Percentiles rank a stretch among this genome's conserved stretches.
Conservation (phyloP, 305 asterid species). For the Fraxinus angustifolia region DNA sequence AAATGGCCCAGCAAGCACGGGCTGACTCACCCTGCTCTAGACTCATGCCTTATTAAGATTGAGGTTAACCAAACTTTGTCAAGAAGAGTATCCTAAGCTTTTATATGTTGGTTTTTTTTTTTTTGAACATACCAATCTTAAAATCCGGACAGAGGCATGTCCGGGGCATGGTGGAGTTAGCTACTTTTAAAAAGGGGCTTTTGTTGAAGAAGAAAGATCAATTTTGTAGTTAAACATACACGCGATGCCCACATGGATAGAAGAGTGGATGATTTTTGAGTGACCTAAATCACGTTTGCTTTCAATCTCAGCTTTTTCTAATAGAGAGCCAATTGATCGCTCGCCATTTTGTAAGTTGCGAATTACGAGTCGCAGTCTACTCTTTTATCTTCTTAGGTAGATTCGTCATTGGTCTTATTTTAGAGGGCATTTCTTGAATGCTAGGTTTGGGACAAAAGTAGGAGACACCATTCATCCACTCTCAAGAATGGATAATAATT, state of each 20-base stretch:
- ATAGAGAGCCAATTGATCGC: background rate
- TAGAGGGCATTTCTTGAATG: background rate
- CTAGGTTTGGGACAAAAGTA: background rate
- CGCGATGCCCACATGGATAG: background rate
- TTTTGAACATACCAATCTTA: background rate
- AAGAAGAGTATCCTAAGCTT: background rate
- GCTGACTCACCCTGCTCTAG: background rate
- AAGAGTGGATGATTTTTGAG: background rate
- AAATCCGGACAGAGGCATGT: background rate
- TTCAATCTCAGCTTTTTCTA: background rate
- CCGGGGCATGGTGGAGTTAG: background rate
- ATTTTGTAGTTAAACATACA: background rate
- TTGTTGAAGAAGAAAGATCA: background rate
- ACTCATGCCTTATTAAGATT: background rate
- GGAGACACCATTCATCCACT: background rate
- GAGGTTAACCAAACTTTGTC: background rate
- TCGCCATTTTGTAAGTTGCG: background rate
- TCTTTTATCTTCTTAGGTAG: background rate
- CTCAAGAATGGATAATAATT: background rate
- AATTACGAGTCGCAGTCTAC: background rate
- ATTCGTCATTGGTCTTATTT: background rate
- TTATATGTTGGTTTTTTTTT: too few relatives aligned
- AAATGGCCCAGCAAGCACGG: background rate
- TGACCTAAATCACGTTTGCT: background rate
- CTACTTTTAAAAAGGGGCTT: background rate